Base-by-base conservation (phyloP, 2,329 filamentous ascomycete species). In the Claviceps sp. region DNA sequence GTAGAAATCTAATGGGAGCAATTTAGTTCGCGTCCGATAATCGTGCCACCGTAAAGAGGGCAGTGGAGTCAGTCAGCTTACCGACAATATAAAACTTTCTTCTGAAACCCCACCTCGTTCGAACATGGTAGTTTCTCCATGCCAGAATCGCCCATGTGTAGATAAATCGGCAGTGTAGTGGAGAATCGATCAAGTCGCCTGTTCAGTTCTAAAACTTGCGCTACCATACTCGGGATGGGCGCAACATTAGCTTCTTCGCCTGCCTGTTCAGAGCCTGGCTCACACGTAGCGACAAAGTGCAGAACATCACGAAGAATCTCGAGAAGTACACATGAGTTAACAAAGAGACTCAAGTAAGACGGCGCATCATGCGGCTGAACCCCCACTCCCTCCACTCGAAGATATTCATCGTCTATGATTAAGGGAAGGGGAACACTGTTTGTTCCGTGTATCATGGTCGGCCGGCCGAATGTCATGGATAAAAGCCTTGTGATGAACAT, bases 391-490 rank as follows among this genome's bases (percentile, higher is more conserved):
- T 46, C 50, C 16, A 34, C 14, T 40, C n/a, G 8, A 26, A 51
- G 50, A n/a, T 51, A 47, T 24, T 51, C 50, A n/a, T 51, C 50
- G 24, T 51, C 50, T 2, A 51, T 24, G 37, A 17, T 41, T 1
- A 51, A 26, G 10, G 50, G 50, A 16, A 51, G 34, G 19, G 50
- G 50, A 26, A 51, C 43, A 24, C 14, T 47, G n/a, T 51, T 47
- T 19, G 19, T 39, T 22, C 43, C 50, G 8, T 51, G 50, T 14
- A 51, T 42, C 43, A 47, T 51, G 17, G 34, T 51, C 24, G 50
- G 50, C 8, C 50, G 50, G 22, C 50, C 50, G 30, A 51, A 51
- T 51, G 50, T 51, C 50, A 51, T 51, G 50, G 50, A 51, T 7
- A 51, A 40, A 34, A 51, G 50, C 24, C 50, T 51, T 16, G 24